These are phyloP conservation scores for Lentinus brumalis DNA, from an alignment of 768 basidiomycete species.

Conservation along the genomic window DNA sequence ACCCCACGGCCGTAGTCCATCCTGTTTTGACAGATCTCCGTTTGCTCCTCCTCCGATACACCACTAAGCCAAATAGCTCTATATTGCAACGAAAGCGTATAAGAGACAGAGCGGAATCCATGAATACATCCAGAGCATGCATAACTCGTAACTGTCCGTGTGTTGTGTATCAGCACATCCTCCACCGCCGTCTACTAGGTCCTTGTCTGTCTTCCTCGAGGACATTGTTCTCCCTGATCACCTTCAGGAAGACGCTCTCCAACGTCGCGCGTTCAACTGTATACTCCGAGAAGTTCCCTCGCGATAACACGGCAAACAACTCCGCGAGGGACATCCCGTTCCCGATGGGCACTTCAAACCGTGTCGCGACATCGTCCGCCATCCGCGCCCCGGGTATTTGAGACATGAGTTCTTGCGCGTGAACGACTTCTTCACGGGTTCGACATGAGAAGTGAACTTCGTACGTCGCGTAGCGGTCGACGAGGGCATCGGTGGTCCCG, in stretches of 20 bases:
- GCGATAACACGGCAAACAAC: background rate
- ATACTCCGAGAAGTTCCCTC: background rate
- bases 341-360: constrained; percentile 68
- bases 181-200: constrained; percentile 16
- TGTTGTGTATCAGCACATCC: constrained; percentile 11
- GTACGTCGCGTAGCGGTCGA: constrained; percentile 69
- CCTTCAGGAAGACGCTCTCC: constrained; percentile 74
- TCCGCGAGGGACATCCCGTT: constrained; percentile 27
- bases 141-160: background rate
- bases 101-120: background rate
- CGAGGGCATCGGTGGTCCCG: constrained; percentile 64
- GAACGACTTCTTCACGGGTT: constrained; percentile 57
- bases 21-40: background rate
- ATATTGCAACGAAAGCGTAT: background rate
- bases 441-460: constrained; percentile 76
- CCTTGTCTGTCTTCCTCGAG: constrained; percentile 44
- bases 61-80: background rate
- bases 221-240: constrained; percentile 63
- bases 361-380: constrained; percentile 74
- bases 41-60: background rate
- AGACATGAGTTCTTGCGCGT: constrained; percentile 63
- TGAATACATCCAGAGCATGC: background rate
- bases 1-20: background rate
- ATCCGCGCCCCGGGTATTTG: constrained; percentile 62
- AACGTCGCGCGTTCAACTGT: constrained; percentile 70